Percentiles rank a stretch among this genome's conserved stretches.
phyloP scores from a whole-genome alignment of 306 rosid genomes.

The Bauhinia variegata region DNA sequence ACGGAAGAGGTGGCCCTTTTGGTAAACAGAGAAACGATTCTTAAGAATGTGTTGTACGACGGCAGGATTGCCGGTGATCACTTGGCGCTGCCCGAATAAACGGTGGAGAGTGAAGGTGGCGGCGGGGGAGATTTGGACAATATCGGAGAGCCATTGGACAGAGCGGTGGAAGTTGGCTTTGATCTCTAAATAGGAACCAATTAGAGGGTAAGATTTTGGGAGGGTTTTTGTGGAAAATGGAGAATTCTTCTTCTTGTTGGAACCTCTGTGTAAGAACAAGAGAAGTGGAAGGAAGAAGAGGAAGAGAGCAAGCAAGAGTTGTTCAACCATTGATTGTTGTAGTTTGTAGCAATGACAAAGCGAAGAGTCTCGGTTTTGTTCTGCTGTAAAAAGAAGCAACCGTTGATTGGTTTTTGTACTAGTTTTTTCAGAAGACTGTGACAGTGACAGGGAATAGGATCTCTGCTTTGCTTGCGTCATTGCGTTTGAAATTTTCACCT shows the following conservation, averaged over 20 bases:
- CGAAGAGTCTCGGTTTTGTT: no score
- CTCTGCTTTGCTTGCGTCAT: no score
- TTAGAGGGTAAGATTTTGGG: conserved; percentile 49
- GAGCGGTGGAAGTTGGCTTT: conserved; percentile 33
- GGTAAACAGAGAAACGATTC: conserved; percentile 52
- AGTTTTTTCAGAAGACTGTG: no score
- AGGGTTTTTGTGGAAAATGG: neutral
- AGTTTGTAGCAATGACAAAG: no score
- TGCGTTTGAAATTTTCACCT: no score
- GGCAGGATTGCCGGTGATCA: conserved; percentile 63
- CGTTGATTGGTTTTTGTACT: no score
- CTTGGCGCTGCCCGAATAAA: conserved; percentile 8
- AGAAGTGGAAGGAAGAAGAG: conserved; percentile 31
- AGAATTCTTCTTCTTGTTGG: neutral
- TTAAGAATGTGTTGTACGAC: conserved; percentile 74
- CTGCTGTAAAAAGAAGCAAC: no score
- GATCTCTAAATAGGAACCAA: conserved; percentile 35
- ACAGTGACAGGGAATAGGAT: no score
- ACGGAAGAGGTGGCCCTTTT: conserved; percentile 40
- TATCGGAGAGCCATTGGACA: conserved; percentile 59
- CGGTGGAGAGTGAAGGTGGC: conserved; percentile 54
- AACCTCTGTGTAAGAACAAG: conserved; percentile 15
- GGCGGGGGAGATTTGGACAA: conserved; percentile 50
- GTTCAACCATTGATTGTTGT: neutral
- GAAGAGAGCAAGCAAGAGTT: neutral